Conservation (phyloP, 2,329 filamentous ascomycete genomes). For the Mycocentrospora acerina region DNA sequence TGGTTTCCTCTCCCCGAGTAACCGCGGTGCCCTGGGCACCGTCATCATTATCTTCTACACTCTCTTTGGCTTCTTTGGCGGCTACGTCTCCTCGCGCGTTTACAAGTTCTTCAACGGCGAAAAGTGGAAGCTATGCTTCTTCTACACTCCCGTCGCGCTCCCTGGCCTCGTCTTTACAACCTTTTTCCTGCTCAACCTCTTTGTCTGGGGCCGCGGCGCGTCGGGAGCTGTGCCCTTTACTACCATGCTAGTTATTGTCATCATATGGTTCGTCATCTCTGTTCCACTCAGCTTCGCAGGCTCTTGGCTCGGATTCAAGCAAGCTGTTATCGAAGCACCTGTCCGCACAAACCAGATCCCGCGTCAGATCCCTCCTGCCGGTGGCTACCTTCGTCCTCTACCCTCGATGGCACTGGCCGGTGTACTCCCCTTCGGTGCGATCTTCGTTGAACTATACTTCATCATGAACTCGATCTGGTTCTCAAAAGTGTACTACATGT, state of each 20-base stretch:
- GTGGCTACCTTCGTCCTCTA: constrained; percentile 79
- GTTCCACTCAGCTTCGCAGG: constrained; percentile 87
- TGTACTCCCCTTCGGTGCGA: constrained; percentile 90
- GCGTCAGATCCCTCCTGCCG: constrained; percentile 84
- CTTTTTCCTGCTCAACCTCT: constrained; percentile 94
- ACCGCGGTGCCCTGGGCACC: constrained; percentile 89
- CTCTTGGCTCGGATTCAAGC: constrained; percentile 89
- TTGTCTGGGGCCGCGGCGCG: constrained; percentile 90
- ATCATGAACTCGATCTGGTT: constrained; percentile 99
- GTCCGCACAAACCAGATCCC: constrained; percentile 98
- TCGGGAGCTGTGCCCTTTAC: constrained; percentile 94
- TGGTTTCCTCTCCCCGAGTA: constrained; percentile 92
- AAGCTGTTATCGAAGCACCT: constrained; percentile 68
- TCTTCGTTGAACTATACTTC: constrained; percentile 98
- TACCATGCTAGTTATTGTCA: constrained; percentile 91
- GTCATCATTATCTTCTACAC: constrained; percentile 94
- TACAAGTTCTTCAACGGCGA: constrained; percentile 95
- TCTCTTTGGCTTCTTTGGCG: constrained; percentile 86
- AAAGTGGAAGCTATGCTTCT: constrained; percentile 91
- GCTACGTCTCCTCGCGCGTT: constrained; percentile 83
- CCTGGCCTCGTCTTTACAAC: constrained; percentile 81
- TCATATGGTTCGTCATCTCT: constrained; percentile 96
- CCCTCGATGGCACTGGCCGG: constrained; percentile 92
- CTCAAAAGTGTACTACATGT: constrained; percentile 99
- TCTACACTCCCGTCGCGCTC: constrained; percentile 80